A percentile compares a stretch with the other conserved stretches of the same genome.
These are phyloP conservation scores for Exophiala spinifera DNA, from an alignment of 2,329 filamentous ascomycete genomes.

Conservation along the genomic window DNA sequence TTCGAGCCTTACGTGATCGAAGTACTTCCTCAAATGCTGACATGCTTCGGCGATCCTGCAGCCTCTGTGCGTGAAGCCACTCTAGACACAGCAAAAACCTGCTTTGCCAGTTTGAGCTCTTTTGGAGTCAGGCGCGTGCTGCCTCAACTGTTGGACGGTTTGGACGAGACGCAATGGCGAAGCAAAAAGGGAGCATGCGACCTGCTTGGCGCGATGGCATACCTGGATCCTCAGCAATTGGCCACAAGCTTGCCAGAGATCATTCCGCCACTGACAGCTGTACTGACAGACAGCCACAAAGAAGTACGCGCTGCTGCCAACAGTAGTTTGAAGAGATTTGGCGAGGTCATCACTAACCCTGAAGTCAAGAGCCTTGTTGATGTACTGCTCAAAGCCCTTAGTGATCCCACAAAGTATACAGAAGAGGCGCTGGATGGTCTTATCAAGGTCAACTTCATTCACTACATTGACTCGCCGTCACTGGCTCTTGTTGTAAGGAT, in stretches of 20 bases:
- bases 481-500: slow-evolving; percentile 93
- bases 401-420: slow-evolving; percentile 94
- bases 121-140: slow-evolving; percentile 94
- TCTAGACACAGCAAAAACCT: slow-evolving; percentile 88
- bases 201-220: slow-evolving; percentile 95
- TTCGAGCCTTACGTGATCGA: slow-evolving; percentile 98
- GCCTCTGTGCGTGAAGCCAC: slow-evolving; percentile 90
- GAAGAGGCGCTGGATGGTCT: slow-evolving; percentile 89
- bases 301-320: slow-evolving; percentile 91
- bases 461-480: slow-evolving; percentile 97
- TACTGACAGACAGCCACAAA: slow-evolving; percentile 96
- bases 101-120: slow-evolving; percentile 88
- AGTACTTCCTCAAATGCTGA: slow-evolving; percentile 84
- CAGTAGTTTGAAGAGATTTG: slow-evolving; percentile 93
- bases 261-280: slow-evolving; percentile 89
- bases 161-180: slow-evolving; percentile 95
- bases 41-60: slow-evolving; percentile 83
- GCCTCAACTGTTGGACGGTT: slow-evolving; percentile 82
- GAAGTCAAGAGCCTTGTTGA: slow-evolving; percentile 92
- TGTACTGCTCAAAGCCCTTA: slow-evolving; percentile 90
- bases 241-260: slow-evolving; percentile 91
- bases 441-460: slow-evolving; percentile 97
- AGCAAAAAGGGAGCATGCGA: slow-evolving; percentile 98
- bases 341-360: slow-evolving; percentile 96
- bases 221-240: slow-evolving; percentile 91